Evolutionary conservation across 305 asterid species (phyloP).

Genomic region (Ajuga reptans): DNA sequence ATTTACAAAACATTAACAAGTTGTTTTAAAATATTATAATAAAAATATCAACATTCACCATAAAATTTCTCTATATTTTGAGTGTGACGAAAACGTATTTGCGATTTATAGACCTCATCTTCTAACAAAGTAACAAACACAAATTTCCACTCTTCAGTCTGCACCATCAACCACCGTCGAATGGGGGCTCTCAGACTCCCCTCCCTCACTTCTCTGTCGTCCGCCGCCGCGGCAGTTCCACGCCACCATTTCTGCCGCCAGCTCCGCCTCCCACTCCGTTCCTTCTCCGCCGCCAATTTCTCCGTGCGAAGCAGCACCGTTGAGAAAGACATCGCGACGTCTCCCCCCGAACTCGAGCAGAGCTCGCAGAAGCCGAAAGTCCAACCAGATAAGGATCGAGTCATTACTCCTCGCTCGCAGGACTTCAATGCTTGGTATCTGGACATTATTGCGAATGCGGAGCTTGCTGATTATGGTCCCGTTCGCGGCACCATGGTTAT

Average conservation of each 20-base stretch:
- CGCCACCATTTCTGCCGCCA: conserved; percentile 30
- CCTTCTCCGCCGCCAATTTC: conserved; percentile 41
- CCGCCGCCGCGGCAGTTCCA: conserved; percentile 40
- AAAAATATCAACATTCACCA: no score
- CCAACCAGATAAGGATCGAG: conserved; percentile 56
- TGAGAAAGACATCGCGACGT: conserved; percentile 38
- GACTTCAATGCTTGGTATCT: conserved; percentile 97
- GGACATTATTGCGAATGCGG: conserved; percentile 83
- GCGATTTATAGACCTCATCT: conserved; percentile 28
- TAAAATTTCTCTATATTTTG: no score
- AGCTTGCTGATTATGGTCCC: conserved; percentile 93
- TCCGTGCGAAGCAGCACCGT: conserved; percentile 52
- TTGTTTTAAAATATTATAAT: no score
- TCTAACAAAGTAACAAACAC: background rate
- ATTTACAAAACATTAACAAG: no score
- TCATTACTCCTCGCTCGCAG: conserved; percentile 78
- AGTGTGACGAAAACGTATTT: no score
- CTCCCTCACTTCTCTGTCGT: conserved; percentile 57
- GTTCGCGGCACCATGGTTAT: conserved; percentile 99
- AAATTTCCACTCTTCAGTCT: background rate
- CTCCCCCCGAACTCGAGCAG: conserved; percentile 36
- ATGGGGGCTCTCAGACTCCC: conserved; percentile 83
- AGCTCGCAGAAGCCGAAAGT: conserved; percentile 36
- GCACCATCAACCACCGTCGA: conserved; percentile 23
- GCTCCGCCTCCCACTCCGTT: conserved; percentile 36